Percentiles rank a stretch among this genome's conserved stretches.
These are phyloP conservation scores for Amanita inopinata DNA, from an alignment of 768 basidiomycete genomes.

Conservation along the genomic window DNA sequence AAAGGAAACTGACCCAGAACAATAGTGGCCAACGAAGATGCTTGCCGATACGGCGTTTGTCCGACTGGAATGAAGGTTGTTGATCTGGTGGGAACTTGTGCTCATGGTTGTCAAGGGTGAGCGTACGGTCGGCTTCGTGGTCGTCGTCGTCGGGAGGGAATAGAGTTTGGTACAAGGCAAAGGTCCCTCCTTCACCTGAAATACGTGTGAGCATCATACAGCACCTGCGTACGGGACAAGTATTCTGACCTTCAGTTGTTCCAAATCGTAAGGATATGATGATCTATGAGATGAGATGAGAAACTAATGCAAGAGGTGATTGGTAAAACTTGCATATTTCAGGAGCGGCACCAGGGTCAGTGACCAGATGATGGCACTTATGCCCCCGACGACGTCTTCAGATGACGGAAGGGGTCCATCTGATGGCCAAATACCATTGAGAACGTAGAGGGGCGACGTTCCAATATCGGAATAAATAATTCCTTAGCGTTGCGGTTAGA, in stretches of 20 bases:
- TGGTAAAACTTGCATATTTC: slow-evolving; percentile 44
- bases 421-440: slow-evolving; percentile 56
- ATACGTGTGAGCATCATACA: slow-evolving; percentile 10
- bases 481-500: slow-evolving; percentile 18
- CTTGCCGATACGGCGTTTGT: slow-evolving; percentile 19
- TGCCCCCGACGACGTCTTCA: slow-evolving; percentile 55
- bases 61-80: slow-evolving; percentile 7
- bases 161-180: slow-evolving; percentile 53
- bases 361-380: slow-evolving; percentile 58
- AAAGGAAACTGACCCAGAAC: slow-evolving; percentile 35
- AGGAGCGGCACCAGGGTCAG: slow-evolving; percentile 48
- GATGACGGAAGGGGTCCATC: slow-evolving; percentile 33
- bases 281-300: slow-evolving; percentile 18
- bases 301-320: neutral
- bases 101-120: slow-evolving; percentile 36
- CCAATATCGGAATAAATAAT: slow-evolving; percentile 44
- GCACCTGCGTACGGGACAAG: neutral
- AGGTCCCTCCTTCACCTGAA: slow-evolving; percentile 58
- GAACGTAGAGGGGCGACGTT: slow-evolving; percentile 53
- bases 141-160: slow-evolving; percentile 39
- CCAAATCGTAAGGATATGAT: slow-evolving; percentile 37
- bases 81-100: slow-evolving; percentile 7
- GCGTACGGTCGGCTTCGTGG: slow-evolving; percentile 39
- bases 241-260: slow-evolving; percentile 5
- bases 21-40: slow-evolving; percentile 39